Evolutionary conservation across 2,329 filamentous ascomycete species (phyloP), one percentile per base, ranked within the genome.

Genomic region (Aspergillus terreus): DNA sequence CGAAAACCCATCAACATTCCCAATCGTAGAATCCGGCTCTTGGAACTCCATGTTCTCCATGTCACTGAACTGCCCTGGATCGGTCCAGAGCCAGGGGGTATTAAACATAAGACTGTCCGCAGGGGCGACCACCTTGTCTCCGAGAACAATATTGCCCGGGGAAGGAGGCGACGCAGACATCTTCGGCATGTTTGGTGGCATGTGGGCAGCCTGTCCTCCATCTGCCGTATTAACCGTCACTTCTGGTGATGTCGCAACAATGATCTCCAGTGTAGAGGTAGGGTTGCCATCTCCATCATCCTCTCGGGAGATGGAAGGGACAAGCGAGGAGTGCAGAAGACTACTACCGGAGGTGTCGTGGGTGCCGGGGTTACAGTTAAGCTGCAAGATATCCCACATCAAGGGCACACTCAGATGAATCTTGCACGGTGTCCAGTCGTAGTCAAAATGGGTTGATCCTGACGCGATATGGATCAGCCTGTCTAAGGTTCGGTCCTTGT

Each of bases 331-430:
- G 49, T 77, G 72, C 2, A 79, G 65, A 2, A 80, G 62, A 3
- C 75, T 71, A 2, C 69, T 65, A 0, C 63, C 63, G 0, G 73
- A 64, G 1, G 65, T 62, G 11, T 72, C 69, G 5, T 67, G 68
- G 1, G 68, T 61, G 15, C 73, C 68, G 0, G 71, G 63, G 6
- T 66, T 67, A 27, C 68, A 78, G 58, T 75, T 77, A 58, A 79
- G 74, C 49, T 78, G 76, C 4, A 80, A 61, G 9, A 79, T 74
- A 35, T 78, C 75, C 78, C 78, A 80, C 78, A 80, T 79, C 4
- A 80, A 58, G 1, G 76, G 75, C 1, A 79, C 75, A 52, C 76
- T 79, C 33, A 80, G 76, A 55, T 79, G 75, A 44, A 80, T 79
- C 44, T 76, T 76, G 19, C 76, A 78, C 0, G 78, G 78, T 65